A percentile compares a stretch with the other conserved stretches of the same genome.
Evolutionary conservation across 2,329 filamentous ascomycete species (phyloP).

Genomic region (Pseudohalonectria lignicola): DNA sequence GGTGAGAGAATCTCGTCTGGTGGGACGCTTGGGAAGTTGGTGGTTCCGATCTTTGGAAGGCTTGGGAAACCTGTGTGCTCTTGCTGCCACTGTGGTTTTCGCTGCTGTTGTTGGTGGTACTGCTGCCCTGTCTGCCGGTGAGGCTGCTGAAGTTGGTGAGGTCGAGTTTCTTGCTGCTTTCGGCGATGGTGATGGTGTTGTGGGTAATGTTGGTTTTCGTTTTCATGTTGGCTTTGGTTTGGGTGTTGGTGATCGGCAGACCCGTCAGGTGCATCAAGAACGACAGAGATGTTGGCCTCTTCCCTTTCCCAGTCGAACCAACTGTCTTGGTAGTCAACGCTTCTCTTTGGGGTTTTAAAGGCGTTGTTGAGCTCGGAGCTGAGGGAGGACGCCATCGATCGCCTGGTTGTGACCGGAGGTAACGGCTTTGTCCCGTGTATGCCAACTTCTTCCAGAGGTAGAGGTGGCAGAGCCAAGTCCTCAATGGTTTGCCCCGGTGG

Average conservation of each 20-base stretch:
- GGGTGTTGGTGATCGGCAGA: not conserved
- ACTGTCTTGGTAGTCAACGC: slow-evolving; percentile 3
- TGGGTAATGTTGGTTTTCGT: not conserved
- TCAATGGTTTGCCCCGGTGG: slow-evolving; percentile 6
- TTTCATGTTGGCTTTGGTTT: not conserved
- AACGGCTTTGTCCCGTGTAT: slow-evolving; percentile 15
- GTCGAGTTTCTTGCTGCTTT: not conserved
- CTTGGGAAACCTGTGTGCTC: not conserved
- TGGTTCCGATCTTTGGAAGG: slow-evolving; percentile 1
- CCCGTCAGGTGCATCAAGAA: slow-evolving; percentile 1
- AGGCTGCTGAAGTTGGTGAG: too few species aligned
- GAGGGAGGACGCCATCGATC: slow-evolving; percentile 9
- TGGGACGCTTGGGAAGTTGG: not conserved
- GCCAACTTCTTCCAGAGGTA: not conserved
- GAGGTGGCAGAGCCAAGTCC: slow-evolving; percentile 4
- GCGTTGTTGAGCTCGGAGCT: slow-evolving; percentile 10
- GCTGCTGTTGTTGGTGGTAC: too few species aligned
- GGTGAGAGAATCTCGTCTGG: slow-evolving; percentile 9
- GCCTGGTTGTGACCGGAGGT: slow-evolving; percentile 12
- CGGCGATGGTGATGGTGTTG: not conserved
- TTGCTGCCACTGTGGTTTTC: too few species aligned
- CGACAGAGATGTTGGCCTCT: slow-evolving; percentile 4
- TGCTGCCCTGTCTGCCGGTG: too few species aligned
- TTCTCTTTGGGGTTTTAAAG: slow-evolving; percentile 8
- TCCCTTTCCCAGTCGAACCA: slow-evolving; percentile 4